Evolutionary conservation across 495 filamentous ascomycete genomes (phyloP), one percentile per base, ranked within the genome.

Genomic region (Elaphomyces granulatus): DNA sequence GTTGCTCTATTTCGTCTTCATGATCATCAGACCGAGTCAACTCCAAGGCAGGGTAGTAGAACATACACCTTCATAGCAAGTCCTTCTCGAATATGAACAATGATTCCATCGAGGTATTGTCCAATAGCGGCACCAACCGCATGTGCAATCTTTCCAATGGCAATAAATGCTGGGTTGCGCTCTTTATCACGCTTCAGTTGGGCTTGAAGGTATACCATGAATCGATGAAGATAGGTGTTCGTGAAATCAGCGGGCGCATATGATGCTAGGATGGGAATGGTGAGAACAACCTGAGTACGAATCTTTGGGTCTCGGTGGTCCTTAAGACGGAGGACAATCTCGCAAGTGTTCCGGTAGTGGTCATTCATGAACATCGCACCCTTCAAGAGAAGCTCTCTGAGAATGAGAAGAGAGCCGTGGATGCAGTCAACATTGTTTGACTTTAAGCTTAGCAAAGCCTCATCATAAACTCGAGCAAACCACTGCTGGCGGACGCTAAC

Each of bases 311-410:
- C 90, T 33, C 83, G 77, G 45, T 94, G 83, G 46, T 96, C 92
- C 50, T 90, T 93, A 53, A 92, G 78, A 37, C 77, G 78, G 40
- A 86, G 76, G 16, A 94, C 79, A 42, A 86, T 86, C 44, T 99
- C 90, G 58, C 88, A 95, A 10, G 83, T 78, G 34, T 92, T 83
- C 21, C 74, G 66, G 47, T 90, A 88, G 45, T 83, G 75, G 21
- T 82, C 83, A 36, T 90, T 80, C 90, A 99, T 95, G 62, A 92
- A 99, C 90, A 96, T 99, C 43, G 86, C 87, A 17, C 90, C 88
- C 48, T 90, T 85, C 44, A 83, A 68, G 12, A 96, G 75, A 18
- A 99, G 70, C 55, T 95, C 88, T 54, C 85, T 87, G 46, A 95
- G 67, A 1, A 87, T 82, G 15, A 99, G 69, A 28, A 99, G 71